Percentiles rank a stretch among this genome's conserved stretches.
phyloP scores from a whole-genome alignment of 139 green algal genomes.

The Trebouxia sp. region DNA sequence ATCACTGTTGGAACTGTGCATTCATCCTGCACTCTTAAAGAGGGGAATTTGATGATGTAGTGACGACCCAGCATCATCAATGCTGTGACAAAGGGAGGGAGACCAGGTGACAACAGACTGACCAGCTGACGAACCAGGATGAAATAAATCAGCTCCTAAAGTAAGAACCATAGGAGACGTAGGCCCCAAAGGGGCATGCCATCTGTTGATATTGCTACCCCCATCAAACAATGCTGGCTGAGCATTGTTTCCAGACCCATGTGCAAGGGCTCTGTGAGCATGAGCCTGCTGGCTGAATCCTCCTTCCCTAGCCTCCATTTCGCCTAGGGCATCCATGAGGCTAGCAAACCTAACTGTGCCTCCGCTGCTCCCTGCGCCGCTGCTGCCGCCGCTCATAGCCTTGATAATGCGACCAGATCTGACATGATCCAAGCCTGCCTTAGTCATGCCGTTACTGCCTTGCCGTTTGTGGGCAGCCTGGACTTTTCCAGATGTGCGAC shows the following conservation, averaged over 20 bases:
- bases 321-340: slow-evolving; percentile 12
- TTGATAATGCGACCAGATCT: slow-evolving; percentile 6
- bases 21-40: slow-evolving; percentile 25
- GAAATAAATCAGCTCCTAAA: slow-evolving; percentile 7
- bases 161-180: neutral
- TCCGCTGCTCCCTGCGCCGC: neutral
- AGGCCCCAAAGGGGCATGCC: slow-evolving; percentile 4
- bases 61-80: neutral
- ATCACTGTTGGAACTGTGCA: too few species aligned
- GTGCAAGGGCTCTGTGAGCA: neutral
- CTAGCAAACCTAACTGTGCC: neutral
- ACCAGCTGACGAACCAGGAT: neutral
- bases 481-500: neutral
- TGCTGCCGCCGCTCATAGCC: neutral
- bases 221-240: neutral
- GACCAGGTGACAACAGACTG: neutral
- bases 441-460: neutral
- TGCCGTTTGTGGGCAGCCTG: neutral
- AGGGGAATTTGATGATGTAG: neutral
- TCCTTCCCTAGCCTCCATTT: neutral
- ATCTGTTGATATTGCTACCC: neutral
- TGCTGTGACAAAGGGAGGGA: neutral
- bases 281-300: neutral
- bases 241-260: neutral
- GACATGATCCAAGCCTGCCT: neutral